Percentiles rank a stretch among this genome's conserved stretches.
Evolutionary conservation across 495 filamentous ascomycete species (phyloP).

Genomic region (Tuber magnatum): DNA sequence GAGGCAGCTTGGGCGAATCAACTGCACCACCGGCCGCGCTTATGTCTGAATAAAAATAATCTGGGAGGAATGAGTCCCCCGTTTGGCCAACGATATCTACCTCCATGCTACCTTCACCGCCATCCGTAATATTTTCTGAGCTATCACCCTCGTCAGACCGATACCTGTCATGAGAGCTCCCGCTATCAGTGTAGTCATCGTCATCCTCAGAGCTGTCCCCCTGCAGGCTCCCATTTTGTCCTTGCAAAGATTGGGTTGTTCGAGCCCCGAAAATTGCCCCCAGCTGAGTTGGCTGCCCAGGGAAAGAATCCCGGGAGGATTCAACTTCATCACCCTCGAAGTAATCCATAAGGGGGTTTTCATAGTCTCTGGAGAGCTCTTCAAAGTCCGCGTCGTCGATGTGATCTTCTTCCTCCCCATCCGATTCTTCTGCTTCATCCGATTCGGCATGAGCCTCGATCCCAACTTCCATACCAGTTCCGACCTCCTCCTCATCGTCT

Average conservation of each 20-base stretch:
- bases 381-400: constrained; percentile 7
- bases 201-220: constrained; percentile 41
- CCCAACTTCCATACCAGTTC: constrained; percentile 14
- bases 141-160: constrained; percentile 39
- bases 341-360: constrained; percentile 34
- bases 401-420: constrained; percentile 15
- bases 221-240: constrained; percentile 26
- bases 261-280: not conserved
- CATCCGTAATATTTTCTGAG: constrained; percentile 34
- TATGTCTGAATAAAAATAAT: constrained; percentile 8
- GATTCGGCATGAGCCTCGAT: constrained; percentile 3
- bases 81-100: constrained; percentile 22
- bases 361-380: constrained; percentile 19
- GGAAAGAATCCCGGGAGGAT: not conserved
- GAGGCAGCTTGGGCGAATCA: constrained; percentile 8
- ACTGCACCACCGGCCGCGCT: constrained; percentile 5
- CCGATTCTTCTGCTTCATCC: constrained; percentile 4
- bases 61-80: not conserved
- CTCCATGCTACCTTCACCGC: constrained; percentile 36
- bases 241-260: constrained; percentile 8
- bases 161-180: constrained; percentile 37
- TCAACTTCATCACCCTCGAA: constrained; percentile 20
- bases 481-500: constrained; percentile 23
- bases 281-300: not conserved
- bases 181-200: constrained; percentile 32